Evolutionary conservation across 2,329 filamentous ascomycete species (phyloP).

Genomic region (Colletotrichum coccodes): DNA sequence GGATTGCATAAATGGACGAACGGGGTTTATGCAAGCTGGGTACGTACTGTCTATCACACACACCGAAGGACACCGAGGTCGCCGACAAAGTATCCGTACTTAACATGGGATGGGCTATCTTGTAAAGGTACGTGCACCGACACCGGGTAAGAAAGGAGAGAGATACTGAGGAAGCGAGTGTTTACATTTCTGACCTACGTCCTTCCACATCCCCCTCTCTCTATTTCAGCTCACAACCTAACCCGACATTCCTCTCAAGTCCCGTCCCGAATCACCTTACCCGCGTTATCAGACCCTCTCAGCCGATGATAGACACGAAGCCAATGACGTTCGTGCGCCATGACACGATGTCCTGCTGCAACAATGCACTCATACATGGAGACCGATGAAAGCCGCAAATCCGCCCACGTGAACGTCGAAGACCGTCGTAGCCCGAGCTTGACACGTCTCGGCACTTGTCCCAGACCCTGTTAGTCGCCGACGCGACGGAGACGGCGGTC

Average conservation of each 20-base stretch:
- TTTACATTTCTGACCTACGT: not conserved
- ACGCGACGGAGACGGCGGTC: not conserved
- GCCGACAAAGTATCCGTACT: not conserved
- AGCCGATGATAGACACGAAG: not conserved
- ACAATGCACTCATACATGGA: not conserved
- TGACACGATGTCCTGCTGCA: not conserved
- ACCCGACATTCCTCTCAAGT: not conserved
- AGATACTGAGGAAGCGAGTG: not conserved
- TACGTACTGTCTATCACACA: not conserved
- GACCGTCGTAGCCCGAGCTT: not conserved
- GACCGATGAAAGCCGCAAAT: slow-evolving; percentile 19
- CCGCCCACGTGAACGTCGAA: slow-evolving; percentile 19
- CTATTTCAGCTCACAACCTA: not conserved
- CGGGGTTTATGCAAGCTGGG: not conserved
- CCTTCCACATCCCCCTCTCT: not conserved
- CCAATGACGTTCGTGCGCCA: not conserved
- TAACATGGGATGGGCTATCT: no score
- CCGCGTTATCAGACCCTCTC: not conserved
- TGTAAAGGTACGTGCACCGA: not conserved
- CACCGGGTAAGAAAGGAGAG: not conserved
- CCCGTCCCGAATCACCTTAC: not conserved
- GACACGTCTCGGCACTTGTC: not conserved
- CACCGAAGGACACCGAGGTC: not conserved
- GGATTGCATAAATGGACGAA: not conserved
- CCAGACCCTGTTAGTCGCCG: not conserved